Base-by-base conservation (phyloP, 208 protist species). In the Trypanosoma lewisi region DNA sequence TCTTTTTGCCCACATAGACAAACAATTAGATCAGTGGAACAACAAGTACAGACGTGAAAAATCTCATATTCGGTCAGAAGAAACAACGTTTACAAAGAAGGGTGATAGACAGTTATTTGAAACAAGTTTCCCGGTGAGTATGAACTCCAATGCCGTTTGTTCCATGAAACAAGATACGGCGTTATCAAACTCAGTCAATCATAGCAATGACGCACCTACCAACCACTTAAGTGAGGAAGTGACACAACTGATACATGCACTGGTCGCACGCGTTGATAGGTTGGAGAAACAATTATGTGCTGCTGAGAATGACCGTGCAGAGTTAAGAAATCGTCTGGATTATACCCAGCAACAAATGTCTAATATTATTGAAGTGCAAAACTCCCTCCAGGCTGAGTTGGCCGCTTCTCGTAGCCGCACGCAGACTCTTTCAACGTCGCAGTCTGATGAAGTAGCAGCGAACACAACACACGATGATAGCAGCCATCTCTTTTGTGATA, bases 21-120 rank as follows among this genome's bases (percentile, higher is more conserved):
- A 41, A 25, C 66, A 71, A 45, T 39, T 71, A 14, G 50, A 71
- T 4, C 17, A 23, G 21, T 65, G 55, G 66, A 45, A 19, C n/a
- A 65, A 71, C 2, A 71, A 45, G 42, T 64, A 71, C 44, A 39
- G 49, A 4, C 17, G 28, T 17, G 28, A 16, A 14, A 14, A 25
- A 1, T 21, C 11, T 7, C 14, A 39, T 16, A 17, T 30, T 17
- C 1, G 37, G 37, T 16, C 37, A 11, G 12, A 51, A 1, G 28
- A 39, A 37, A 4, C 27, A 7, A 11, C 16, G n/a, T 28, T 2
- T 25, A 39, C 19, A 19, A 14, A 53, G 31, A 39, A 27, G 42
- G 47, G 36, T 50, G 47, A 49, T 50, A 28, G 19, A 9, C 23
- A 30, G 9, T 8, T 21, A 7, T 4, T 8, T 50, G 45, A 21